These are phyloP conservation scores for Hirschioporus abietinus DNA, from an alignment of 768 basidiomycete species.

Conservation along the genomic window DNA sequence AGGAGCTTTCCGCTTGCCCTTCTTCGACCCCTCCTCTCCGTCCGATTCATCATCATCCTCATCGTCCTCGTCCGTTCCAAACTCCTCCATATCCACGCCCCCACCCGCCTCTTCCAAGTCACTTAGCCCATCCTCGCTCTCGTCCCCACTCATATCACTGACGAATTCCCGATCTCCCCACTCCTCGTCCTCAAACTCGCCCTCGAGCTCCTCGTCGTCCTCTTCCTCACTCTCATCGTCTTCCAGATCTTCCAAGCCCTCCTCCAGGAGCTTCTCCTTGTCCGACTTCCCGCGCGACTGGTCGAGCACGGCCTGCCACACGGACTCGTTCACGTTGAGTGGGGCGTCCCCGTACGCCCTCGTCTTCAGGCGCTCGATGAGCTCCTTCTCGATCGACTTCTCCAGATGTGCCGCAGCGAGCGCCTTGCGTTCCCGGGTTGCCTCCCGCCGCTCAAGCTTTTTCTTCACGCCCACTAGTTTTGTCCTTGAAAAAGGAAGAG, in stretches of 20 bases:
- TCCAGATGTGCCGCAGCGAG: constrained; percentile 94
- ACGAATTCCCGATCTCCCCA: constrained; percentile 53
- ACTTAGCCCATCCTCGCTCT: constrained; percentile 41
- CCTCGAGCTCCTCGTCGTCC: constrained; percentile 44
- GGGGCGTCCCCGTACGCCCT: constrained; percentile 98
- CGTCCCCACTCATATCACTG: constrained; percentile 49
- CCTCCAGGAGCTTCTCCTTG: constrained; percentile 34
- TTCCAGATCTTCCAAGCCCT: constrained; percentile 42
- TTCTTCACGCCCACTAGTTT: constrained; percentile 95
- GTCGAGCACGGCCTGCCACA: constrained; percentile 91
- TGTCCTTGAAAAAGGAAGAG: constrained; percentile 45
- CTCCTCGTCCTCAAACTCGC: constrained; percentile 49
- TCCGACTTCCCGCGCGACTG: constrained; percentile 52
- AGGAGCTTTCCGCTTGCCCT: constrained; percentile 64
- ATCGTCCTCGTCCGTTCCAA: constrained; percentile 58
- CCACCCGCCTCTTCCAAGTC: constrained; percentile 55
- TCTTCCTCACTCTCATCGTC: constrained; percentile 50
- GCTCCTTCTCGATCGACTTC: constrained; percentile 91
- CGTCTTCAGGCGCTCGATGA: constrained; percentile 90
- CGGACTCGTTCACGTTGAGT: constrained; percentile 94
- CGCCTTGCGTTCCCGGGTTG: constrained; percentile 91
- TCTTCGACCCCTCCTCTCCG: constrained; percentile 33
- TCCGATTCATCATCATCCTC: constrained; percentile 39
- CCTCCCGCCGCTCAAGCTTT: constrained; percentile 91
- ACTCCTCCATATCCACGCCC: constrained; percentile 65